Evolutionary conservation across 2,329 filamentous ascomycete genomes (phyloP).

Genomic region (Sporothrix inflata): DNA sequence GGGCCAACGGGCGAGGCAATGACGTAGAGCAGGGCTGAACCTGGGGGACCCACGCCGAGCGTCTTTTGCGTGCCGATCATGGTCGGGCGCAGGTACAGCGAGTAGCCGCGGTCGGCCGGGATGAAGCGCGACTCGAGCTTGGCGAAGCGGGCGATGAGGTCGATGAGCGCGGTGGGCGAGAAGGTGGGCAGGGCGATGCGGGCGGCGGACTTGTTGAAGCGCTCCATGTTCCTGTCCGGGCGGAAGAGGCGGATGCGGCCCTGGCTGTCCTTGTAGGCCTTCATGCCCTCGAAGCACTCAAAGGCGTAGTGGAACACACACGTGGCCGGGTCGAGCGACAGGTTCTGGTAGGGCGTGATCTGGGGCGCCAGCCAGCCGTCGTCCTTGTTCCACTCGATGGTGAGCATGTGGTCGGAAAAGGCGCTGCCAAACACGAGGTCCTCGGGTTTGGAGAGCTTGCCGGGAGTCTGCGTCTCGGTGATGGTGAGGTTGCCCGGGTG

Average conservation of each 20-base stretch:
- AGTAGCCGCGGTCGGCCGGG: conserved; percentile 83
- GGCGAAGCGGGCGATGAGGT: conserved; percentile 79
- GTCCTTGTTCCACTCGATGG: conserved; percentile 85
- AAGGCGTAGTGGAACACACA: conserved; percentile 99
- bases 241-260: conserved; percentile 86
- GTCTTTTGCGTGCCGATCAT: conserved; percentile 97
- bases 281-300: conserved; percentile 98
- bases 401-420: conserved; percentile 98
- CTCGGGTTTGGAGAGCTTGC: conserved; percentile 71
- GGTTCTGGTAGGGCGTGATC: conserved; percentile 94
- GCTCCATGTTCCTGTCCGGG: conserved; percentile 93
- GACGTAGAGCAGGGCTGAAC: conserved; percentile 87
- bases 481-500: conserved; percentile 78
- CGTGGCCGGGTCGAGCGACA: conserved; percentile 91
- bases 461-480: conserved; percentile 74
- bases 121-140: conserved; percentile 88
- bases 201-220: conserved; percentile 86
- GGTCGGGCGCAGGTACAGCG: conserved; percentile 91
- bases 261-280: conserved; percentile 89
- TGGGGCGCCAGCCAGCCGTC: conserved; percentile 81
- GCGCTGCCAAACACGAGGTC: conserved; percentile 86
- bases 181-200: conserved; percentile 94
- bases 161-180: conserved; percentile 71
- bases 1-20: conserved; percentile 96
- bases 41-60: conserved; percentile 88